A percentile compares a stretch with the other conserved stretches of the same genome.
These are phyloP conservation scores for Penicillium angulare DNA, from an alignment of 495 filamentous ascomycete species.

Conservation along the genomic window DNA sequence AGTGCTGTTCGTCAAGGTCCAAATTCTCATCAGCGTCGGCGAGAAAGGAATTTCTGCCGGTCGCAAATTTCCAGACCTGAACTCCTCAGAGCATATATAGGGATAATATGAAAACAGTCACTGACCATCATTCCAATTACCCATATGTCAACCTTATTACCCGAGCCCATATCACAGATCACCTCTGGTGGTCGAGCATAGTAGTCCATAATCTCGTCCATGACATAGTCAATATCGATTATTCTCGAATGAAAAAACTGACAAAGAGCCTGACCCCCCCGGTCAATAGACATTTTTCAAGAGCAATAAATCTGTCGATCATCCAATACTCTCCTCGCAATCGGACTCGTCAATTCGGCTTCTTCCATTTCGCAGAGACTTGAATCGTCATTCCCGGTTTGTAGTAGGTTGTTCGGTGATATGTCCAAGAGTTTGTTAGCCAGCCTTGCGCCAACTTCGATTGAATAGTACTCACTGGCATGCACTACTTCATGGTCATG, in stretches of 20 bases:
- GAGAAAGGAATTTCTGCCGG: background rate
- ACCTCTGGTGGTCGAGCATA: constrained; percentile 40
- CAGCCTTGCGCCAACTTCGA: background rate
- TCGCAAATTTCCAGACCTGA: background rate
- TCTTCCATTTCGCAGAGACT: constrained; percentile 21
- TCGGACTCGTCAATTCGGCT: constrained; percentile 21
- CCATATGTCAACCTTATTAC: constrained; percentile 41
- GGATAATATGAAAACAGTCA: background rate
- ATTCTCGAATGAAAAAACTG: constrained; percentile 28
- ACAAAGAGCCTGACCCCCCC: constrained; percentile 16
- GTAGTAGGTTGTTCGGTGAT: constrained; percentile 26
- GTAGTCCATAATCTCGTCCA: too few species aligned
- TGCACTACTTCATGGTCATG: constrained; percentile 34
- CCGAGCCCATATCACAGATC: constrained; percentile 35
- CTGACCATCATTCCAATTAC: constrained; percentile 41
- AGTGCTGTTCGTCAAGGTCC: constrained; percentile 5
- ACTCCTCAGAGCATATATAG: background rate
- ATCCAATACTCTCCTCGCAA: constrained; percentile 21
- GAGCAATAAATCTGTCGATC: constrained; percentile 26
- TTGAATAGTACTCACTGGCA: constrained; percentile 24
- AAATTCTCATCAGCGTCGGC: background rate
- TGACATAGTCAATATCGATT: too few species aligned
- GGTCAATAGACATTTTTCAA: constrained; percentile 14
- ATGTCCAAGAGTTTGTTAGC: constrained; percentile 16
- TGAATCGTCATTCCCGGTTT: constrained; percentile 17